Percentiles rank a stretch among this genome's conserved stretches.
These are phyloP conservation scores for Punica granatum DNA, from an alignment of 345 rosid genomes.

Conservation along the genomic window DNA sequence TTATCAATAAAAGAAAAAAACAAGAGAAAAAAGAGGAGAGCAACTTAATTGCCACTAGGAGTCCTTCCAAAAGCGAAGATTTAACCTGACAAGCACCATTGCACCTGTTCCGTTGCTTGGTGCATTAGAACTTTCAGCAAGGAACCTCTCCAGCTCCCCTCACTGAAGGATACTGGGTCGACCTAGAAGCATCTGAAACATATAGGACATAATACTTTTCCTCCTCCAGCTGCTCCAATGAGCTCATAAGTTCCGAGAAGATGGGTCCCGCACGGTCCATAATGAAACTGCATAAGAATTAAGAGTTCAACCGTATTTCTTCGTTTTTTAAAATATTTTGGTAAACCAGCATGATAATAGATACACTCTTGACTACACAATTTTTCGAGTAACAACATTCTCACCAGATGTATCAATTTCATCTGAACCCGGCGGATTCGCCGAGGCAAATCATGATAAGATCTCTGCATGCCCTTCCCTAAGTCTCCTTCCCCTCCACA, in stretches of 20 bases:
- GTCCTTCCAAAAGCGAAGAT: constrained; percentile 84
- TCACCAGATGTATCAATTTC: constrained; percentile 27
- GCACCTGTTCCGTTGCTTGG: constrained; percentile 38
- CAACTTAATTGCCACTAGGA: constrained; percentile 74
- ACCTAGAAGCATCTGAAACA: constrained; percentile 61
- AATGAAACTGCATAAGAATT: neutral
- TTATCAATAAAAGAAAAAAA: neutral
- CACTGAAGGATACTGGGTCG: constrained; percentile 47
- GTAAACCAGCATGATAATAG: neutral
- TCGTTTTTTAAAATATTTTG: neutral
- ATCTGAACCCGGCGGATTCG: constrained; percentile 28
- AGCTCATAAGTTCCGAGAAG: constrained; percentile 55
- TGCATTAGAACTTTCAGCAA: constrained; percentile 56
- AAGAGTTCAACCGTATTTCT: neutral
- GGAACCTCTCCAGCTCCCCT: constrained; percentile 68
- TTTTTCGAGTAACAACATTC: constrained; percentile 35
- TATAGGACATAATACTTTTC: constrained; percentile 68
- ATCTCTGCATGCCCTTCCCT: constrained; percentile 66
- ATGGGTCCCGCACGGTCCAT: constrained; percentile 43
- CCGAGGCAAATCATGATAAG: constrained; percentile 67
- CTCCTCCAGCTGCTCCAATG: constrained; percentile 58
- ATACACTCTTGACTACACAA: neutral
- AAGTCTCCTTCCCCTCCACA: constrained; percentile 49
- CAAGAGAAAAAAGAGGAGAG: neutral
- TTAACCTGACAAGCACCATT: constrained; percentile 85